These are phyloP conservation scores for Wickerhamiella siamensis DNA, from an alignment of 805 yeast genomes.

Conservation along the genomic window DNA sequence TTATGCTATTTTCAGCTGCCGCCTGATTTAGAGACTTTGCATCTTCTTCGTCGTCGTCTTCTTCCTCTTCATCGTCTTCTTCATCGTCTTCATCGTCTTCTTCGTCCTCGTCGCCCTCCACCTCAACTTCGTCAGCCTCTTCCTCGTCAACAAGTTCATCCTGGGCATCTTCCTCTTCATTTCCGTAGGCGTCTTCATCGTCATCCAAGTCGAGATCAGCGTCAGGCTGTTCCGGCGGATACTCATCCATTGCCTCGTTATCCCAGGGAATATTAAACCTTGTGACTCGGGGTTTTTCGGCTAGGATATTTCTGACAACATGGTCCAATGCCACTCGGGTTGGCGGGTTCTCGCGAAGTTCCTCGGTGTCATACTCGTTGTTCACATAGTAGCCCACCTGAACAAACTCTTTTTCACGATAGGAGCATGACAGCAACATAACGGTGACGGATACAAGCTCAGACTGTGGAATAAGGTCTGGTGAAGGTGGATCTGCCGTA, in stretches of 20 bases:
- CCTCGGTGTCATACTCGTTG: conserved; percentile 91
- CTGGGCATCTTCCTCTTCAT: conserved; percentile 17
- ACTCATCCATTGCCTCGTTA: conserved; percentile 15
- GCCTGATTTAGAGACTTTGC: not conserved
- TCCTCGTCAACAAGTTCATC: conserved; percentile 17
- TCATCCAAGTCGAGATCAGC: conserved; percentile 10
- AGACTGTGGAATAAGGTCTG: conserved; percentile 89
- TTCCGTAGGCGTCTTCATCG: conserved; percentile 15
- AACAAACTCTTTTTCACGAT: conserved; percentile 86
- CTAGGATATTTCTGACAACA: conserved; percentile 84
- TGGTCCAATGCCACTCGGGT: conserved; percentile 84
- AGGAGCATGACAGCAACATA: conserved; percentile 80
- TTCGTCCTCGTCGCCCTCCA: conserved; percentile 11
- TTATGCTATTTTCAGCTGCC: too few relatives aligned
- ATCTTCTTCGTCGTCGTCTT: conserved; percentile 1
- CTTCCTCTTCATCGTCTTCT: conserved; percentile 9
- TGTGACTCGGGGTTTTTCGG: conserved; percentile 96
- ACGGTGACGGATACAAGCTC: conserved; percentile 94
- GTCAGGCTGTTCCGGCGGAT: conserved; percentile 22
- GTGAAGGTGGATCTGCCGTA: conserved; percentile 92
- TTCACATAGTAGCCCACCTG: conserved; percentile 96
- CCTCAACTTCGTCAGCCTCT: conserved; percentile 18
- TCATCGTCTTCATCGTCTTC: conserved; percentile 11
- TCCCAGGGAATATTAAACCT: conserved; percentile 91
- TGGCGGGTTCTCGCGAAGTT: conserved; percentile 86